Percentiles rank a stretch among this genome's conserved stretches.
Conservation (phyloP, 164 flowering plant species). For the Vitis amurensis region DNA sequence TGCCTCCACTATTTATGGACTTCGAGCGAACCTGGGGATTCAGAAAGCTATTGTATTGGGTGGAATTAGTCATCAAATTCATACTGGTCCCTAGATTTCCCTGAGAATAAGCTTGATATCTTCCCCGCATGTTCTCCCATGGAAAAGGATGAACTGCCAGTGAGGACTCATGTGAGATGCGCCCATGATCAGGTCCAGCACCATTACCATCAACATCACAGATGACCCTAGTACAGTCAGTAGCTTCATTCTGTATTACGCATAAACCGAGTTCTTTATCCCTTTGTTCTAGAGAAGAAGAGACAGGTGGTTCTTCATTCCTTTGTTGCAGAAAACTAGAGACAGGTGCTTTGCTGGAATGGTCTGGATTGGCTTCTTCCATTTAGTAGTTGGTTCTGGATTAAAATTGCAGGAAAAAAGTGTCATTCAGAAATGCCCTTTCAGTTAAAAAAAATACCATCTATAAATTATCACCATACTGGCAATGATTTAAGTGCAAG, state of each 20-base stretch:
- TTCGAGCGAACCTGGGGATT: background rate
- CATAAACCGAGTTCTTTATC: background rate
- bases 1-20: slow-evolving; percentile 1
- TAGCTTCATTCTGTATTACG: slow-evolving; percentile 1
- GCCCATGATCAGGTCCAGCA: slow-evolving; percentile 3
- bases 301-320: background rate
- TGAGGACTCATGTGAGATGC: background rate
- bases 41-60: slow-evolving; percentile 1
- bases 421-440: too few species aligned
- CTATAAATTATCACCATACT: too few species aligned
- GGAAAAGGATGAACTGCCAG: slow-evolving; percentile 3
- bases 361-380: background rate
- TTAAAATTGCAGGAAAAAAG: too few species aligned
- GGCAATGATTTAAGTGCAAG: too few species aligned
- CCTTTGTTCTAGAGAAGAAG: background rate
- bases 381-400: background rate
- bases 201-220: background rate
- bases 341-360: too few species aligned
- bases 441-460: too few species aligned
- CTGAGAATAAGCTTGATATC: background rate
- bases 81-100: background rate
- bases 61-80: slow-evolving; percentile 1
- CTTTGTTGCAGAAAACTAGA: too few species aligned
- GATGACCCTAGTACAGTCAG: background rate
- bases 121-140: background rate